Base-by-base conservation (phyloP, 371 early-diverging fungal species). In the Mortierella sp. region DNA sequence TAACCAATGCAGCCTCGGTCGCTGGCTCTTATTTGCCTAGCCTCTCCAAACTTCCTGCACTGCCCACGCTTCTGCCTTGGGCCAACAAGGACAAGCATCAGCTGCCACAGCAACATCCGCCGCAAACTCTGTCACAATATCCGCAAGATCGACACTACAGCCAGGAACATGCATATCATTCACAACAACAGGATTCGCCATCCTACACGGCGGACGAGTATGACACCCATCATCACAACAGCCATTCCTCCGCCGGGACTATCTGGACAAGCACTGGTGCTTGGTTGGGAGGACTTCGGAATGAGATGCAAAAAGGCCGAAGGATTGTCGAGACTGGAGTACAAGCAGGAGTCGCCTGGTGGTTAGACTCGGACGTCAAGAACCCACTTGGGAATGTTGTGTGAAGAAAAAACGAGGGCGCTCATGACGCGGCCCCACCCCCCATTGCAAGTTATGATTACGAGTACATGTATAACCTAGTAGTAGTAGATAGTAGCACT, bases 331-430 rank as follows among this genome's bases (percentile, higher is more conserved):
- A 67, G 25, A 68, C 76, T 1, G 68, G 76, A 3, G 76, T 68
- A 2, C 76, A 74, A 24, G 76, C 49, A 8, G 76, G 76, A 5
- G 76, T 74, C 7, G 76, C 76, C 8, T 74, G 76, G 76, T 74
- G 76, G 76, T 68, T 63, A 67, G 73, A 67, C 27, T 57, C 66
- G 1, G 66, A 66, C 13, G 43, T 44, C 16, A 72, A 72, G 55
- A 72, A 67, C 49, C 54, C 73, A n/a, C 45, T 72, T 7, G 28
- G 67, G n/a, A 66, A 57, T 17, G 62, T 67, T 6, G 60, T 64
- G 14, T 64, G 47, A 46, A 47, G n/a, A n/a, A n/a, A n/a, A n/a
- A n/a, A n/a, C n/a, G n/a, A n/a, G n/a, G n/a, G n/a, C n/a, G n/a
- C n/a, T n/a, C n/a, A n/a, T n/a, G n/a, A n/a, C n/a, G n/a, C n/a